phyloP scores from a whole-genome alignment of 2,329 filamentous ascomycete genomes.

The Colletotrichum lentis region DNA sequence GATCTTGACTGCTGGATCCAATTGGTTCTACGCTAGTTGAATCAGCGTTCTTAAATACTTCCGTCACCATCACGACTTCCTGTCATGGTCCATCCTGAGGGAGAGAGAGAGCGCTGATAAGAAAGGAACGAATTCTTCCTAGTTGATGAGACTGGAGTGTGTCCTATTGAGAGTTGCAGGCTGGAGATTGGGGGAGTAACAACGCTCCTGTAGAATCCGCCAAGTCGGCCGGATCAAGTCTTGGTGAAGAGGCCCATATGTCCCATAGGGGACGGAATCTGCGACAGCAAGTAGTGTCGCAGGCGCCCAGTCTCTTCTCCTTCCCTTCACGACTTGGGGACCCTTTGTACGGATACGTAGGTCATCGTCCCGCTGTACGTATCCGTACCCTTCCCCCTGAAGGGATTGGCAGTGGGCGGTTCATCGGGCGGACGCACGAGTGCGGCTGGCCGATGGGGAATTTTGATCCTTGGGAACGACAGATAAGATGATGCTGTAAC shows the following conservation, averaged over 20 bases:
- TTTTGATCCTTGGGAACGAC: no score
- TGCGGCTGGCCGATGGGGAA: no score
- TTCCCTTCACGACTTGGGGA: constrained; percentile 10
- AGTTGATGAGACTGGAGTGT: not conserved
- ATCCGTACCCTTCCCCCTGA: no score
- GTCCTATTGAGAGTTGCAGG: constrained; percentile 6
- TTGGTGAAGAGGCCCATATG: not conserved
- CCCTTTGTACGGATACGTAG: no score
- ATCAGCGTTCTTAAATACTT: not conserved
- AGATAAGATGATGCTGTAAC: no score
- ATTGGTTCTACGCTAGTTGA: no score
- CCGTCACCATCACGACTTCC: not conserved
- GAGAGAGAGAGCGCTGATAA: no score
- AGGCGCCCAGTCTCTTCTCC: not conserved
- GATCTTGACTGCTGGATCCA: no score
- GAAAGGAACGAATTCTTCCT: not conserved
- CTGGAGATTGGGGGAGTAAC: not conserved
- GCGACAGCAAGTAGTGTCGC: not conserved
- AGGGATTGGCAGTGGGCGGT: no score
- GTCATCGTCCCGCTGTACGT: not conserved
- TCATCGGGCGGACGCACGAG: not conserved
- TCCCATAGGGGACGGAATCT: constrained; percentile 12
- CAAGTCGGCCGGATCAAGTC: not conserved
- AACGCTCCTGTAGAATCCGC: constrained; percentile 18
- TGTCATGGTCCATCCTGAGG: no score